Conservation (phyloP, 495 filamentous ascomycete genomes). For the Cudoniella acicularis region DNA sequence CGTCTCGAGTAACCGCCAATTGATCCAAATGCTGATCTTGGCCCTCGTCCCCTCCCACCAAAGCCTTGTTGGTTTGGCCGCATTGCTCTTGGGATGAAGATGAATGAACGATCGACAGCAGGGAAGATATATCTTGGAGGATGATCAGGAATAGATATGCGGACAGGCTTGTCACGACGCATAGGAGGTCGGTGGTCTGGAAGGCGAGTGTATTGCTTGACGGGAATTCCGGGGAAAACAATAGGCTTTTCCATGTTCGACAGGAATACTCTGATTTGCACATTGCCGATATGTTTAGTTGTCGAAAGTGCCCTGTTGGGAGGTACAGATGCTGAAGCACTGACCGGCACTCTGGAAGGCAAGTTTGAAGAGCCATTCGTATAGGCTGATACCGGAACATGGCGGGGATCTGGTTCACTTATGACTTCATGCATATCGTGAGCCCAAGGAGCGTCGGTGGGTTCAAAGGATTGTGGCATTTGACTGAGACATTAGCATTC, state of each 20-base stretch:
- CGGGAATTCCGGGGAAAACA: constrained; percentile 64
- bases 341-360: constrained; percentile 37
- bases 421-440: constrained; percentile 94
- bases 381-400: constrained; percentile 33
- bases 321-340: constrained; percentile 39
- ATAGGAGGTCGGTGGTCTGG: constrained; percentile 93
- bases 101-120: constrained; percentile 84
- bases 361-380: constrained; percentile 33
- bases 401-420: constrained; percentile 33
- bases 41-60: constrained; percentile 62
- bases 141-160: constrained; percentile 81
- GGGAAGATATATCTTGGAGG: constrained; percentile 88
- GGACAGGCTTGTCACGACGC: constrained; percentile 92
- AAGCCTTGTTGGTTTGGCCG: constrained; percentile 86
- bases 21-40: constrained; percentile 58
- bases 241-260: constrained; percentile 69
- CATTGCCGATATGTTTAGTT: constrained; percentile 65
- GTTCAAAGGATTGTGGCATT: constrained; percentile 42
- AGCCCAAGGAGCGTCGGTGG: constrained; percentile 73
- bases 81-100: constrained; percentile 93
- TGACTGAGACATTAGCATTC: constrained; percentile 18
- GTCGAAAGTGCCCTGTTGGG: constrained; percentile 59
- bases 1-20: constrained; percentile 65
- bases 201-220: constrained; percentile 85
- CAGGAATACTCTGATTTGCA: constrained; percentile 77